Percentiles rank a stretch among this genome's conserved stretches.
Conservation (phyloP, 2,329 filamentous ascomycete species). For the Allantophomopsis lycopodina region DNA sequence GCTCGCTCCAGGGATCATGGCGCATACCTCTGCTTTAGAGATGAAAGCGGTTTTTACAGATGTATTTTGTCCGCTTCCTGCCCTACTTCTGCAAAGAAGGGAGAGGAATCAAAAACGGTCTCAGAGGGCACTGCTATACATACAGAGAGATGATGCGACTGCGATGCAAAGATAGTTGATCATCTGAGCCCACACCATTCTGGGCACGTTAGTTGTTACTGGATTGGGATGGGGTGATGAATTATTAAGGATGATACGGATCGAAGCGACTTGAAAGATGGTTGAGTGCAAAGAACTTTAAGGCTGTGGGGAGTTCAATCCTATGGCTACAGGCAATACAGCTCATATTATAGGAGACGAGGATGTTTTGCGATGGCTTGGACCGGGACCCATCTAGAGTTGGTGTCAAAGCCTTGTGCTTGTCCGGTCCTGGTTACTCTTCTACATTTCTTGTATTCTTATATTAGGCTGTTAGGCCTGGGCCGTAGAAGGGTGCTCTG, state of each 20-base stretch:
- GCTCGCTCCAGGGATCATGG: slow-evolving; percentile 11
- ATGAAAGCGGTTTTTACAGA: slow-evolving; percentile 78
- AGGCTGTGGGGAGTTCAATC: slow-evolving; percentile 10
- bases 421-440: slow-evolving; percentile 38
- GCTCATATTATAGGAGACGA: slow-evolving; percentile 9
- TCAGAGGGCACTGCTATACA: slow-evolving; percentile 71
- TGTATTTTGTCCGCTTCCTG: slow-evolving; percentile 80
- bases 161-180: slow-evolving; percentile 6
- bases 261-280: slow-evolving; percentile 7
- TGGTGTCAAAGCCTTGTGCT: slow-evolving; percentile 90
- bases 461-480: slow-evolving; percentile 3
- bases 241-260: slow-evolving; percentile 6
- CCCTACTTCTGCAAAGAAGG: slow-evolving; percentile 37
- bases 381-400: slow-evolving; percentile 74
- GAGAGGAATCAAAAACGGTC: slow-evolving; percentile 95
- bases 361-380: too few species aligned
- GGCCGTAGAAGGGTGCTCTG: slow-evolving; percentile 8
- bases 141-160: slow-evolving; percentile 49
- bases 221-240: slow-evolving; percentile 3
- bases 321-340: slow-evolving; percentile 4
- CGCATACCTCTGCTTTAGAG: slow-evolving; percentile 20
- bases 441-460: slow-evolving; percentile 5
- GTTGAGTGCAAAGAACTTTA: slow-evolving; percentile 2
- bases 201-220: slow-evolving; percentile 1
- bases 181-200: slow-evolving; percentile 2